Conservation (phyloP, 768 basidiomycete genomes). For the Russula abietina region DNA sequence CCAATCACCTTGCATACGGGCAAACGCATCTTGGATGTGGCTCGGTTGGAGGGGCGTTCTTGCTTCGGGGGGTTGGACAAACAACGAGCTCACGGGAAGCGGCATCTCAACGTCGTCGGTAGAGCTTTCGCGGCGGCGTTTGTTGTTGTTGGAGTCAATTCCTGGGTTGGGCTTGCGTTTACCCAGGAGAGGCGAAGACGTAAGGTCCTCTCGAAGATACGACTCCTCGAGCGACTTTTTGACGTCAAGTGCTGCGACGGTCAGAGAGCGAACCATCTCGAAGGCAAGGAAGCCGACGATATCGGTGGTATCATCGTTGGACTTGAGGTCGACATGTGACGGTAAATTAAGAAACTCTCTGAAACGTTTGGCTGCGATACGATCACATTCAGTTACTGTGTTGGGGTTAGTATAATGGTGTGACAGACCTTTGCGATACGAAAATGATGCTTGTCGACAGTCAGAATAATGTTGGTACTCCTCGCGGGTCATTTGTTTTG, state of each 20-base stretch:
- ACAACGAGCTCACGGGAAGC: conserved; percentile 64
- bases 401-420: not conserved
- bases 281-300: conserved; percentile 96
- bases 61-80: conserved; percentile 77
- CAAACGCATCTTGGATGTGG: conserved; percentile 88
- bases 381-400: not conserved
- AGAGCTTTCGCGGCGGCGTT: conserved; percentile 50
- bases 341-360: conserved; percentile 91
- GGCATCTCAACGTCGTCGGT: conserved; percentile 58
- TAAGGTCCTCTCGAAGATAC: conserved; percentile 57
- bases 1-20: conserved; percentile 85
- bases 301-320: conserved; percentile 91
- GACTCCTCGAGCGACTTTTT: conserved; percentile 75
- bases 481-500: conserved; percentile 91
- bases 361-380: conserved; percentile 78
- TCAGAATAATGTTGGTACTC: conserved; percentile 97
- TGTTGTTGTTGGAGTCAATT: conserved; percentile 31
- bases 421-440: conserved; percentile 82
- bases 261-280: conserved; percentile 93
- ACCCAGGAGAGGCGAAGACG: conserved; percentile 54
- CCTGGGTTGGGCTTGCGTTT: conserved; percentile 55
- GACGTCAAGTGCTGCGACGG: conserved; percentile 79
- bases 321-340: conserved; percentile 76
- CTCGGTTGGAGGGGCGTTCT: conserved; percentile 72
- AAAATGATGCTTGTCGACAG: conserved; percentile 94